Base-by-base conservation (phyloP, 73 alveolate genomes). In the Stentor roeselii region DNA sequence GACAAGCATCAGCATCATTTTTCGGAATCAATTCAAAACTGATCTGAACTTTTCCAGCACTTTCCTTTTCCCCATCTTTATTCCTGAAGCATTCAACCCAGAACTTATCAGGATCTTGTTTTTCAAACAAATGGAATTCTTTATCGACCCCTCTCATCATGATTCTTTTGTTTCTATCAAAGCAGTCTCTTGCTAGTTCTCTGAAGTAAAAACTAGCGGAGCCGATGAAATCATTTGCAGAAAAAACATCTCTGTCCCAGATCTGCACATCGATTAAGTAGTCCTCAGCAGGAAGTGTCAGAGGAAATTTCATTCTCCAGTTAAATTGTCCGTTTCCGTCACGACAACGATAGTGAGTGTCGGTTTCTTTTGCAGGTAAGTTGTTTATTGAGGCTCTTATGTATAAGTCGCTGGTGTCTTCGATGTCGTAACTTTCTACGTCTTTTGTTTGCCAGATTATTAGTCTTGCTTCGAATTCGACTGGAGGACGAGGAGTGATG, bases 391-490 rank as follows among this genome's bases (percentile, higher is more conserved):
- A 95, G 1, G 98, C 98, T 78, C 96, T 90, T 61, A 90, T 83
- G 91, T 94, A 97, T 3, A 96, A 85, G 94, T 97, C 99, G 50
- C 97, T 92, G 60, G 99, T 96, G 36, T 98, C 99, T 90, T 97
- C 99, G 42, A 91, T 87, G 86, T 97, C 99, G 88, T 82, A 86
- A 89, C 90, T 87, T 60, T 90, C 92, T 82, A 96, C 96, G 59
- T 94, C 98, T 60, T 87, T 89, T 3, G 99, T 96, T 84, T 95
- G 98, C 98, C 99, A 97, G 11, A 97, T 93, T 42, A 97, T 95
- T 61, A 95, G 87, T 83, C 99, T 90, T 27, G 93, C 94, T 83
- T 95, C 98, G 60, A 95, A 84, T 75, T 96, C 96, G 36, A 86
- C 89, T 21, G 90, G 85, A 3, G 99, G 99, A 83, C 93, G 95